Conservation (phyloP, 2,329 filamentous ascomycete species). For the Bipolaris zeicola region DNA sequence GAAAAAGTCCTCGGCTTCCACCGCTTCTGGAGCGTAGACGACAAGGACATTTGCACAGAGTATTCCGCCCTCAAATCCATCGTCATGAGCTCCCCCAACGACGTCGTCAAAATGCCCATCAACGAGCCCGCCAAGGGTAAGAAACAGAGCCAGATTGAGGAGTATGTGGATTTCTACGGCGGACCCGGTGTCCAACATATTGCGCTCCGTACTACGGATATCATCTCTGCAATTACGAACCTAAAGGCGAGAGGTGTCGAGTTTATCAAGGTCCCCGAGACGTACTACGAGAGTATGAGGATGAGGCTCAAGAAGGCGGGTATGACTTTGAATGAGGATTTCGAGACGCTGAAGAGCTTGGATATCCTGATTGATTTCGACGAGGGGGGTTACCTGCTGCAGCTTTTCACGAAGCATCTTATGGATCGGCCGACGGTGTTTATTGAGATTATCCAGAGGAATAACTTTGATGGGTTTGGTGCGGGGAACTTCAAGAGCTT, state of each 20-base stretch:
- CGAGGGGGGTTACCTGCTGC: conserved; percentile 81
- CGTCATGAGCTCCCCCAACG: conserved; percentile 86
- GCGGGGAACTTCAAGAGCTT: conserved; percentile 95
- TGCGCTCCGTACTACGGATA: conserved; percentile 80
- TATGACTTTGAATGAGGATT: conserved; percentile 72
- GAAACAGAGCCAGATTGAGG: conserved; percentile 92
- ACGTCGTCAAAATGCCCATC: conserved; percentile 96
- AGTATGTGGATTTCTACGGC: conserved; percentile 83
- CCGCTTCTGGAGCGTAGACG: conserved; percentile 96
- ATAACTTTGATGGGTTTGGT: conserved; percentile 89
- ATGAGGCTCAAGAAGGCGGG: conserved; percentile 69
- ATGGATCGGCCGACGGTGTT: conserved; percentile 96
- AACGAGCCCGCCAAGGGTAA: conserved; percentile 92
- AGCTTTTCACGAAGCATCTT: conserved; percentile 70
- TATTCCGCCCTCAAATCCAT: conserved; percentile 87
- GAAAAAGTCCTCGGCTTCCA: conserved; percentile 90
- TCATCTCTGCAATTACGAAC: conserved; percentile 76
- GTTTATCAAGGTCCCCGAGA: conserved; percentile 87
- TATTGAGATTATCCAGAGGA: conserved; percentile 92
- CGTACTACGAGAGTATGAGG: conserved; percentile 82
- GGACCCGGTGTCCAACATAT: conserved; percentile 94
- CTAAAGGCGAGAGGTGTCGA: conserved; percentile 87
- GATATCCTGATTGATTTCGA: conserved; percentile 96
- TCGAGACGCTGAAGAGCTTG: conserved; percentile 74
- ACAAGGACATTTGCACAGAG: conserved; percentile 89